These are phyloP conservation scores for Eremomyces bilateralis DNA, from an alignment of 495 filamentous ascomycete species.

Conservation along the genomic window DNA sequence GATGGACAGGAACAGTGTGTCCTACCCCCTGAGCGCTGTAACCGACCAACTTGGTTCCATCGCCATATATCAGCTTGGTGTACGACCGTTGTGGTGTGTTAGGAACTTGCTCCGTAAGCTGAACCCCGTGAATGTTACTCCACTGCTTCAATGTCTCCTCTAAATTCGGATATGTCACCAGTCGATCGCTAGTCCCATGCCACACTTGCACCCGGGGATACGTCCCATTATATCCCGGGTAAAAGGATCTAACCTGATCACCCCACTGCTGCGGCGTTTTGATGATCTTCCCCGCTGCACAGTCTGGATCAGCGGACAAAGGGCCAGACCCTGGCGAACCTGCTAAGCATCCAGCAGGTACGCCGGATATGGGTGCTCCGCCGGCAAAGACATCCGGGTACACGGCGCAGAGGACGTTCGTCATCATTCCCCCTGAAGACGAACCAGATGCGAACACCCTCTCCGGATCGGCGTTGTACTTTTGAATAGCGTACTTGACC, in stretches of 20 bases:
- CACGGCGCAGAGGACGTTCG: slow-evolving; percentile 32
- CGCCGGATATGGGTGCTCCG: slow-evolving; percentile 34
- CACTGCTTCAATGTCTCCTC: slow-evolving; percentile 38
- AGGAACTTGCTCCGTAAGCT: slow-evolving; percentile 6
- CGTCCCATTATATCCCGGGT: slow-evolving; percentile 31
- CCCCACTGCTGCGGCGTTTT: slow-evolving; percentile 29
- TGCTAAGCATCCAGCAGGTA: slow-evolving; percentile 37
- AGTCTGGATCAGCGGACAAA: slow-evolving; percentile 30
- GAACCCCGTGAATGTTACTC: slow-evolving; percentile 28
- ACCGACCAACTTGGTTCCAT: slow-evolving; percentile 24
- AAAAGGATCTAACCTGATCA: slow-evolving; percentile 26
- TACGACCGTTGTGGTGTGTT: slow-evolving; percentile 21
- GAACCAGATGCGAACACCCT: slow-evolving; percentile 31
- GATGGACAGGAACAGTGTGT: slow-evolving; percentile 22
- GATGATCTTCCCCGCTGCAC: slow-evolving; percentile 26
- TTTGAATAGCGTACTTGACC: slow-evolving; percentile 29
- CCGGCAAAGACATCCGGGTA: slow-evolving; percentile 39
- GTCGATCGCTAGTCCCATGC: slow-evolving; percentile 29
- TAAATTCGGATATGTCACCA: slow-evolving; percentile 27
- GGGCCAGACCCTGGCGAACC: slow-evolving; percentile 18
- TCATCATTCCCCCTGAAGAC: slow-evolving; percentile 26
- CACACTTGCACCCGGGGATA: slow-evolving; percentile 34
- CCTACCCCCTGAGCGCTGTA: slow-evolving; percentile 28
- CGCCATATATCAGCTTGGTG: slow-evolving; percentile 26
- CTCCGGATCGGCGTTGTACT: slow-evolving; percentile 25